These are phyloP conservation scores for Lolium rigidum DNA, from an alignment of 176 grass and related monocot species.

Conservation along the genomic window DNA sequence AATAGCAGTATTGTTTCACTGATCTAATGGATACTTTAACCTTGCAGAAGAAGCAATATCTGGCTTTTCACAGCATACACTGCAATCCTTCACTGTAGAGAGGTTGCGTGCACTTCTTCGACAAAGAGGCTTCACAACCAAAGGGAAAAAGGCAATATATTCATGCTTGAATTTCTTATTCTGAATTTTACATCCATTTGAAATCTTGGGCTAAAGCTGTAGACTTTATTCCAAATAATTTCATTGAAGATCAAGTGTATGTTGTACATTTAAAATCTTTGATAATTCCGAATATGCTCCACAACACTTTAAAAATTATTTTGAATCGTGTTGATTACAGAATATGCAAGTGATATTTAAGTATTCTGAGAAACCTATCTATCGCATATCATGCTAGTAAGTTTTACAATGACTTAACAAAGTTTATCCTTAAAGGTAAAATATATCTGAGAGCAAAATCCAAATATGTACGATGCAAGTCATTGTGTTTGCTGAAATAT, in stretches of 20 bases:
- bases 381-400: not conserved
- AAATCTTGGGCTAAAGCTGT: conserved; percentile 18
- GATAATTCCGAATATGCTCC: conserved; percentile 9
- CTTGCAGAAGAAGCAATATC: conserved; percentile 53
- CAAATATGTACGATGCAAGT: not conserved
- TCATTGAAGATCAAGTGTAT: not conserved
- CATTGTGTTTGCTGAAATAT: not conserved
- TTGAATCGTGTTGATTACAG: conserved; percentile 8
- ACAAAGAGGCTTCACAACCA: conserved; percentile 73
- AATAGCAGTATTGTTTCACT: not conserved
- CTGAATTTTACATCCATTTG: conserved; percentile 22
- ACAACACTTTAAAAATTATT: not conserved
- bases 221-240: not conserved
- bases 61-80: conserved; percentile 67
- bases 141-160: conserved; percentile 82
- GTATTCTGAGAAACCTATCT: not conserved
- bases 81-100: conserved; percentile 86
- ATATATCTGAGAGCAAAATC: not conserved
- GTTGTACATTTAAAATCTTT: not conserved
- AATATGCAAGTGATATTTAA: not conserved
- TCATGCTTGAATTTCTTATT: conserved; percentile 27
- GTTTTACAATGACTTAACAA: not conserved
- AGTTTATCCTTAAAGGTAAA: conserved; percentile 11
- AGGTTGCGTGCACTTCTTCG: conserved; percentile 75
- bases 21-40: conserved; percentile 34